Percentiles rank a stretch among this genome's conserved stretches.
phyloP scores from a whole-genome alignment of 495 filamentous ascomycete genomes.

The Aspergillus asperescens region DNA sequence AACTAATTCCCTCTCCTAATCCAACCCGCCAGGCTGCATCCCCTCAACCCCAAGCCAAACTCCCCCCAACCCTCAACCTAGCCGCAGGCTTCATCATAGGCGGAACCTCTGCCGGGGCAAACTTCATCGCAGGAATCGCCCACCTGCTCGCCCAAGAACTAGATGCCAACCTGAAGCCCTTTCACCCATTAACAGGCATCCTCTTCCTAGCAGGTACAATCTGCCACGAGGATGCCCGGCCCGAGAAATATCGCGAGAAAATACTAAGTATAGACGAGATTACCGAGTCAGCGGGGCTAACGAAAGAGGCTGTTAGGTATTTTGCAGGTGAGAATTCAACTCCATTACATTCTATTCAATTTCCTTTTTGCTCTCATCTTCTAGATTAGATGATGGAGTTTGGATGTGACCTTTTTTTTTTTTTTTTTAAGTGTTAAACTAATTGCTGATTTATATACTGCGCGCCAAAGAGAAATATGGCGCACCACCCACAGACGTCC shows the following conservation, averaged over 20 bases:
- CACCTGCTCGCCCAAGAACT: conserved; percentile 9
- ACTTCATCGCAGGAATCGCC: conserved; percentile 18
- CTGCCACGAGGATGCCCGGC: conserved; percentile 16
- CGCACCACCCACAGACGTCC: conserved; percentile 13
- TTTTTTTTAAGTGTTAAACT: background rate
- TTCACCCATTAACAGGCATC: conserved; percentile 12
- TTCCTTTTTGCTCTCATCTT: too few relatives aligned
- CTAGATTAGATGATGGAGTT: too few relatives aligned
- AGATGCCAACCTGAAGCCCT: background rate
- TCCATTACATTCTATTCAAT: too few relatives aligned
- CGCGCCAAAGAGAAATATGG: conserved; percentile 16
- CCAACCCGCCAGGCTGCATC: conserved; percentile 2
- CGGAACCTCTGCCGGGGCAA: conserved; percentile 19
- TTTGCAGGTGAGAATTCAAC: conserved; percentile 11
- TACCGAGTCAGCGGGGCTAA: conserved; percentile 8
- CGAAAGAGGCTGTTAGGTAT: conserved; percentile 12
- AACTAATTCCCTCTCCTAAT: too few relatives aligned
- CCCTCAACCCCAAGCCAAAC: conserved; percentile 3
- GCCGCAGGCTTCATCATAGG: conserved; percentile 16
- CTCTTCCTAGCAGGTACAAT: conserved; percentile 16
- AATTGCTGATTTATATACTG: too few relatives aligned
- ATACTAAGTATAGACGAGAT: conserved; percentile 19
- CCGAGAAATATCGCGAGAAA: conserved; percentile 8
- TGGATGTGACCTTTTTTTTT: background rate
- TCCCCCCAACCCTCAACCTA: conserved; percentile 5